phyloP scores from a whole-genome alignment of 1,139 yeast species.

The Geotrichum cucujoidarum region DNA sequence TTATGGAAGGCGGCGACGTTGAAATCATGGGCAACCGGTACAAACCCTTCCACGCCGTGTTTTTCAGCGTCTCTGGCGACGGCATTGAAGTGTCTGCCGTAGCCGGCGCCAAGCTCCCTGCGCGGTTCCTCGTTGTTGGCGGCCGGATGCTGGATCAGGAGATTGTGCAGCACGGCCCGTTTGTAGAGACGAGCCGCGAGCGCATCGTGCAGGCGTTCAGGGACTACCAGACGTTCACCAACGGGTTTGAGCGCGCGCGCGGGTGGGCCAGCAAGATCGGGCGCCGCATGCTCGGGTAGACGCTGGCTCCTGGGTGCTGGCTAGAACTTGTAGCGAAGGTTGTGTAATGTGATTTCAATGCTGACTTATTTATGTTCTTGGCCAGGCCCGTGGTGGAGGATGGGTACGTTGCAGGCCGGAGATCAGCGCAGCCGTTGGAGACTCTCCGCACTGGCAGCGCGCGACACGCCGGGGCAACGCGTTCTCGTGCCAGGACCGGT shows the following conservation, averaged over 20 bases:
- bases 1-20: constrained; percentile 57
- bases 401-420: no score
- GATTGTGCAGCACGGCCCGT: constrained; percentile 76
- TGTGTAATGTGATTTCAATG: not conserved
- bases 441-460: no score
- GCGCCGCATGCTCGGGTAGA: constrained; percentile 22
- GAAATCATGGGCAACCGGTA: constrained; percentile 40
- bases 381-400: no score
- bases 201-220: constrained; percentile 56
- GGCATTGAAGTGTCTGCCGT: constrained; percentile 30
- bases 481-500: no score
- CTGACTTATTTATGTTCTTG: no score
- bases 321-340: not conserved
- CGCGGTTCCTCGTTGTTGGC: constrained; percentile 44
- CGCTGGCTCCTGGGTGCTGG: constrained; percentile 1
- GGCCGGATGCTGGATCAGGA: constrained; percentile 66
- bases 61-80: constrained; percentile 33
- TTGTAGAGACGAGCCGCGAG: constrained; percentile 58
- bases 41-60: constrained; percentile 46
- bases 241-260: constrained; percentile 69
- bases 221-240: constrained; percentile 62
- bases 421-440: no score
- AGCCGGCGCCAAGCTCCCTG: constrained; percentile 21
- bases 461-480: no score
- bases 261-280: constrained; percentile 68